Evolutionary conservation across 208 protist genomes (phyloP).

Genomic region (Crithidia mellificae): DNA sequence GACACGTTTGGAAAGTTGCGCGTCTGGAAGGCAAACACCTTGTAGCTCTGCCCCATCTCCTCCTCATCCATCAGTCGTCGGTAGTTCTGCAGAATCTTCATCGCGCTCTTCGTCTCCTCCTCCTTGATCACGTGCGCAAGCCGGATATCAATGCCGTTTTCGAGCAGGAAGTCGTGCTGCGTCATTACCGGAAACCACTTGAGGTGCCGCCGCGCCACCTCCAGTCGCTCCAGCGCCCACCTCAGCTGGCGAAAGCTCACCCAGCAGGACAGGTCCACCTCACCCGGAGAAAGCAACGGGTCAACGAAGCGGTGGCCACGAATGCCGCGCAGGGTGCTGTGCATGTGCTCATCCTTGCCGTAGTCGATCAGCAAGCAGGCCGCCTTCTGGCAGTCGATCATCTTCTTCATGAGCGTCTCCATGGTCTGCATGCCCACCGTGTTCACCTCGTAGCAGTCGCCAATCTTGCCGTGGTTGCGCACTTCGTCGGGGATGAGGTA

Average conservation of each 20-base stretch:
- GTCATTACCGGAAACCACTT: constrained; percentile 87
- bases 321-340: constrained; percentile 89
- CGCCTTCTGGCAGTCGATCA: constrained; percentile 80
- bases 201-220: constrained; percentile 77
- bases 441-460: constrained; percentile 87
- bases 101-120: constrained; percentile 85
- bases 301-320: constrained; percentile 90
- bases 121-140: constrained; percentile 88
- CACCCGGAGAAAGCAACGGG: constrained; percentile 86
- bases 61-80: constrained; percentile 78
- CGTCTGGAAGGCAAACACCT: constrained; percentile 88
- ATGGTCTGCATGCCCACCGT: constrained; percentile 86
- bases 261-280: constrained; percentile 91
- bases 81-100: constrained; percentile 89
- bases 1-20: constrained; percentile 86
- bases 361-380: constrained; percentile 92
- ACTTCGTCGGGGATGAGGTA: constrained; percentile 90
- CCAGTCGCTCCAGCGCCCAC: constrained; percentile 80
- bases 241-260: constrained; percentile 88
- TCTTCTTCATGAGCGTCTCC: constrained; percentile 87
- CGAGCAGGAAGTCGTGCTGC: constrained; percentile 83
- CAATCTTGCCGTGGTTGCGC: constrained; percentile 61
- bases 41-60: constrained; percentile 91
- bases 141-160: constrained; percentile 86
- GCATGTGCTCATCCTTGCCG: constrained; percentile 91